These are phyloP conservation scores for Yamadazyma conglobata DNA, from an alignment of 1,139 yeast genomes.

Conservation along the genomic window DNA sequence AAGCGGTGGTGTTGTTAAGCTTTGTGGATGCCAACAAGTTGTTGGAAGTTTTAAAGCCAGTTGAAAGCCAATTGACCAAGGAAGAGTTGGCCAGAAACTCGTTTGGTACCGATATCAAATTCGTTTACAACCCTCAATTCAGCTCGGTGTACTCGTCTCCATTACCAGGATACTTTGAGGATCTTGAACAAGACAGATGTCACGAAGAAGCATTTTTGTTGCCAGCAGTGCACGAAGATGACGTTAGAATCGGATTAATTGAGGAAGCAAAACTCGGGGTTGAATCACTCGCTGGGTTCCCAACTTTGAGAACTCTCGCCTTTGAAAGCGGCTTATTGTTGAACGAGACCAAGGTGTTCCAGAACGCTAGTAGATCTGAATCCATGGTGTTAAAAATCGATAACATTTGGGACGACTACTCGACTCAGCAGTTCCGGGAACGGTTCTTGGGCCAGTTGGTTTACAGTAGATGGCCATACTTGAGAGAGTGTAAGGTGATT, in stretches of 20 bases:
- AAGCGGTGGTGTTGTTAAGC: constrained; percentile 91
- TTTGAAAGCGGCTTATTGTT: constrained; percentile 48
- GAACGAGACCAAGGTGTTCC: constrained; percentile 75
- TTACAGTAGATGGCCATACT: constrained; percentile 85
- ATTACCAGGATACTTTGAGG: constrained; percentile 71
- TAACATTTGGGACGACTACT: constrained; percentile 45
- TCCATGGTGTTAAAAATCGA: constrained; percentile 68
- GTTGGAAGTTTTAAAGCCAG: constrained; percentile 66
- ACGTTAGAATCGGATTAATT: constrained; percentile 56
- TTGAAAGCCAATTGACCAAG: constrained; percentile 55
- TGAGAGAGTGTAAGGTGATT: constrained; percentile 74
- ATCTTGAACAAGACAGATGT: constrained; percentile 76
- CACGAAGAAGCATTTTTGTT: constrained; percentile 53
- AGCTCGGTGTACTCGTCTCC: constrained; percentile 73
- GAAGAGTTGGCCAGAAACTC: constrained; percentile 73
- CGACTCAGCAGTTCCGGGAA: constrained; percentile 55
- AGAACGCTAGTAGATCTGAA: constrained; percentile 79
- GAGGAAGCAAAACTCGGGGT: constrained; percentile 69
- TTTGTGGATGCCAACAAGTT: constrained; percentile 85
- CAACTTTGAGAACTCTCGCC: constrained; percentile 70
- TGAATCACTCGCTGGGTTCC: constrained; percentile 84
- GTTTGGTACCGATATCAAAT: constrained; percentile 66
- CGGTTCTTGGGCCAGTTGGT: constrained; percentile 28
- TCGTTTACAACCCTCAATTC: constrained; percentile 73
- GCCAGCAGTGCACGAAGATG: constrained; percentile 47